A percentile compares a stretch with the other conserved stretches of the same genome.
These are phyloP conservation scores for Heliosperma pusillum DNA, from an alignment of 148 eudicot species.

Conservation along the genomic window DNA sequence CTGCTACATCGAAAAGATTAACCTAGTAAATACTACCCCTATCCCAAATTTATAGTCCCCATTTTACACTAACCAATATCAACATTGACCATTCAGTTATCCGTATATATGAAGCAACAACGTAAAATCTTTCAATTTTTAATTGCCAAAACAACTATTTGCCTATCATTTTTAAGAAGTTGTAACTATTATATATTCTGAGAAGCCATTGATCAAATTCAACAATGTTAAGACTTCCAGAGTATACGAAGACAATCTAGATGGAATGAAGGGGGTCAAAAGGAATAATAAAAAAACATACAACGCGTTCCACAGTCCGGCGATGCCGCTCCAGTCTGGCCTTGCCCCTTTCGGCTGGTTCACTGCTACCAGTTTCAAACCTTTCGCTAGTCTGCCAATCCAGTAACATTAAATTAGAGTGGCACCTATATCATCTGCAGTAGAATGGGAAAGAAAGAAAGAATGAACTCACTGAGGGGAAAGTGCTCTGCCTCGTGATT, in stretches of 20 bases:
- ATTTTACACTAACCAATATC: too few relatives aligned
- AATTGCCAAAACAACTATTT: background rate
- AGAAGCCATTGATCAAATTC: too few relatives aligned
- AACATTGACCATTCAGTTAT: too few relatives aligned
- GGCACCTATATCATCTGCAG: constrained; percentile 2
- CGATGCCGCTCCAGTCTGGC: constrained; percentile 95
- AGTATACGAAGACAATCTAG: too few relatives aligned
- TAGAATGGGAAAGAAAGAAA: constrained; percentile 1
- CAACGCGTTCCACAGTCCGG: constrained; percentile 97
- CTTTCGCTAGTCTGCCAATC: constrained; percentile 36
- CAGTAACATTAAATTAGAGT: constrained; percentile 20
- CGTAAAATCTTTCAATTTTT: background rate
- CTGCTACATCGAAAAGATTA: too few relatives aligned
- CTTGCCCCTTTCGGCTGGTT: constrained; percentile 84
- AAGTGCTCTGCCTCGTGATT: constrained; percentile 60
- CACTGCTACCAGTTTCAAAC: constrained; percentile 58
- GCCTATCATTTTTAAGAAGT: background rate
- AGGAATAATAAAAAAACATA: constrained; percentile 32
- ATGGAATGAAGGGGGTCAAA: too few relatives aligned
- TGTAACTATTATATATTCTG: background rate
- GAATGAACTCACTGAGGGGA: constrained; percentile 57
- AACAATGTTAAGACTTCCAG: too few relatives aligned
- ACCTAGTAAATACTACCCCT: too few relatives aligned
- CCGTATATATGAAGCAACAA: too few relatives aligned
- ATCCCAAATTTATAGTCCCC: too few relatives aligned